phyloP scores from a whole-genome alignment of 768 basidiomycete species.

The Chalciporus pseudorubinellus region DNA sequence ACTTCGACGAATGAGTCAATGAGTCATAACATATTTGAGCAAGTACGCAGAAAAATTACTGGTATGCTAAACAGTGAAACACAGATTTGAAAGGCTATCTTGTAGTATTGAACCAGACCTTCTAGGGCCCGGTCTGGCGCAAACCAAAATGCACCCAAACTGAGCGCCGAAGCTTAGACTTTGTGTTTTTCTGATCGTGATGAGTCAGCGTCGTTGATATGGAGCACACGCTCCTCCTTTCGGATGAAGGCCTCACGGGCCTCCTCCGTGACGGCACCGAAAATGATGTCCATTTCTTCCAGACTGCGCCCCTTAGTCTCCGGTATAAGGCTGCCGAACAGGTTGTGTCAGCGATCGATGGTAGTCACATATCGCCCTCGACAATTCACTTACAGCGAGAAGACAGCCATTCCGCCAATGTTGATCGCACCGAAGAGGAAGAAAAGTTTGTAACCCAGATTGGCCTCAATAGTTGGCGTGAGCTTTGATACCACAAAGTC shows the following conservation, averaged over 20 bases:
- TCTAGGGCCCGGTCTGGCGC: too few species aligned
- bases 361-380: not conserved
- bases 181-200: conserved; percentile 6
- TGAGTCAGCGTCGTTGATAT: not conserved
- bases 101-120: too few species aligned
- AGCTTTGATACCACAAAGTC: conserved; percentile 73
- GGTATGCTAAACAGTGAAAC: too few species aligned
- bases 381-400: conserved; percentile 52
- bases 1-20: too few species aligned
- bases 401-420: conserved; percentile 64
- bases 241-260: conserved; percentile 53
- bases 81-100: too few species aligned
- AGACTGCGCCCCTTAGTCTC: conserved; percentile 59
- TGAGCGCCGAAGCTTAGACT: conserved; percentile 3
- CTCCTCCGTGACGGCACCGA: conserved; percentile 56
- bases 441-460: conserved; percentile 72
- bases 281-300: conserved; percentile 57
- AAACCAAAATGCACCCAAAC: too few species aligned
- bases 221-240: conserved; percentile 38
- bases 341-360: not conserved
- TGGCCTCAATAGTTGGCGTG: conserved; percentile 60
- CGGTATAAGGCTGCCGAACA: conserved; percentile 45
- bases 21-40: too few species aligned
- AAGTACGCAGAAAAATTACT: too few species aligned
- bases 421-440: conserved; percentile 76